Conservation (phyloP, 768 basidiomycete genomes). For the Mycena vulgaris region DNA sequence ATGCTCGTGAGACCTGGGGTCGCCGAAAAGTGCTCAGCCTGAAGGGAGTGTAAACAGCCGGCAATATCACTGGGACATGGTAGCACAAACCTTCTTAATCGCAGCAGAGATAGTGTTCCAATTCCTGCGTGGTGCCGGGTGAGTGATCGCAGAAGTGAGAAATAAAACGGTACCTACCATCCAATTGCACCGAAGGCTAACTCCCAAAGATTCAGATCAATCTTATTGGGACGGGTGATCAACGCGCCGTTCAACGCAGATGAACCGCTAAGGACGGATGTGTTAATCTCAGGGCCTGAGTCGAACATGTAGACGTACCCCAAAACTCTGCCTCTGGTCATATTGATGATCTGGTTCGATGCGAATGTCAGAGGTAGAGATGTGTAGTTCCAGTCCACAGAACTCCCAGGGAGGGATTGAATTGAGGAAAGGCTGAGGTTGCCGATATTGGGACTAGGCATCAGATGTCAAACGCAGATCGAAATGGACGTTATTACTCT, state of each 20-base stretch:
- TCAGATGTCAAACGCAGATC: background rate
- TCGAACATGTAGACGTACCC: constrained; percentile 11
- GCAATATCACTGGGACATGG: constrained; percentile 3
- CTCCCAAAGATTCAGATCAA: constrained; percentile 20
- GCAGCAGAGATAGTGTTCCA: constrained; percentile 17
- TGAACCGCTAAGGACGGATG: constrained; percentile 13
- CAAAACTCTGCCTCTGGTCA: constrained; percentile 14
- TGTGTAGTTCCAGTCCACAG: constrained; percentile 23
- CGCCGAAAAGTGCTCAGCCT: constrained; percentile 20
- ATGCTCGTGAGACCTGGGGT: constrained; percentile 13
- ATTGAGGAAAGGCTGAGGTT: constrained; percentile 17
- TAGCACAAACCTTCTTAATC: constrained; percentile 11
- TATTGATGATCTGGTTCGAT: constrained; percentile 5
- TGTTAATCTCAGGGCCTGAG: background rate
- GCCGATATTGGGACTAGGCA: constrained; percentile 10
- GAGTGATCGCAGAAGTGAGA: background rate
- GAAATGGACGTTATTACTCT: constrained; percentile 5
- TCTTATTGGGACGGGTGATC: constrained; percentile 10
- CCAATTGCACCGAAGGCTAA: constrained; percentile 11
- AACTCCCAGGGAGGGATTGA: constrained; percentile 16
- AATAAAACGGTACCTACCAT: constrained; percentile 12
- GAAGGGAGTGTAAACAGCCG: constrained; percentile 6
- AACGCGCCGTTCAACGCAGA: constrained; percentile 22
- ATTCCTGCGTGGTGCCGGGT: constrained; percentile 12
- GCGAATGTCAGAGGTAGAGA: constrained; percentile 15